Evolutionary conservation across 768 basidiomycete genomes (phyloP), one percentile per base, ranked within the genome.

Genomic region (Tephrocybe sp.): DNA sequence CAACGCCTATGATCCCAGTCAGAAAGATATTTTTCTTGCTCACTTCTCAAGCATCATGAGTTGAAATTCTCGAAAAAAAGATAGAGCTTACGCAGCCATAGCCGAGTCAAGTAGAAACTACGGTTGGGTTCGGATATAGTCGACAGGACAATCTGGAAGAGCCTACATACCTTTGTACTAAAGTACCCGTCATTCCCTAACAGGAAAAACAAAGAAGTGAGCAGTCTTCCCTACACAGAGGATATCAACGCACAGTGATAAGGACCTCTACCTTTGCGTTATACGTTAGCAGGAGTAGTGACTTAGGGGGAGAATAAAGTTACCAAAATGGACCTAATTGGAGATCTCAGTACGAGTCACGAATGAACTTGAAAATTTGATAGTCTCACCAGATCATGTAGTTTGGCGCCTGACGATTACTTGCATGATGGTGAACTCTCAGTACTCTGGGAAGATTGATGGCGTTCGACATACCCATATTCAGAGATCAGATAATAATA

Each of bases 311-410:
- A n/a, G n/a, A 3, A 8, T 5, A 15, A 28, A 9, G 15, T 41
- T 42, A 49, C 48, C 30, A 35, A 19, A 7, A 49, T 16, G 16
- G 48, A 49, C 48, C 48, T 49, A n/a, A n/a, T n/a, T n/a, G n/a
- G n/a, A n/a, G 30, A n/a, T n/a, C n/a, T n/a, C n/a, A n/a, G n/a
- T n/a, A n/a, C n/a, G n/a, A n/a, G n/a, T n/a, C n/a, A n/a, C n/a
- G n/a, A n/a, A n/a, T n/a, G n/a, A n/a, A n/a, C n/a, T n/a, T n/a
- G n/a, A n/a, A n/a, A n/a, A n/a, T n/a, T n/a, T n/a, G n/a, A n/a
- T n/a, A n/a, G 11, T 12, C 22, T 41, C n/a, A 41, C 40, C 40
- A 41, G 18, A 41, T 16, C 25, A 41, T 27, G n/a, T 26, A 16
- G 18, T 41, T 41, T 15, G 40, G 25, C 13, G 9, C 40, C n/a